Evolutionary conservation across 805 yeast genomes (phyloP).

Genomic region (Suhomyces emberorum): DNA sequence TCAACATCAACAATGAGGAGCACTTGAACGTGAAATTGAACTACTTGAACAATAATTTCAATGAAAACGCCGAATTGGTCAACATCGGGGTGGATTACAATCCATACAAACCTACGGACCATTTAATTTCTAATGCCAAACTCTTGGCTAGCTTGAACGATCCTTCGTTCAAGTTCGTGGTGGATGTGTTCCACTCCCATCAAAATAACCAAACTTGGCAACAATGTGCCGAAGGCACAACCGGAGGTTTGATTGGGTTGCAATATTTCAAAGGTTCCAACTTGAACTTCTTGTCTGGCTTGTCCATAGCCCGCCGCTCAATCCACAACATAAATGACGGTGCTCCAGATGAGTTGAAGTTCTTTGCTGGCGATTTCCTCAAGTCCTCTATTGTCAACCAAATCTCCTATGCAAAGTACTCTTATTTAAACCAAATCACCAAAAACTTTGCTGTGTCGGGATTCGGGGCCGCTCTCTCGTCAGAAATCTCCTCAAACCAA

Average conservation of each 20-base stretch:
- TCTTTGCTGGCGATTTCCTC: conserved; percentile 32
- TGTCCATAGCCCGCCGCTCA: conserved; percentile 58
- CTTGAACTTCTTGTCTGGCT: conserved; percentile 43
- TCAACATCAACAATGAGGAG: conserved; percentile 38
- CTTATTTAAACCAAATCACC: conserved; percentile 19
- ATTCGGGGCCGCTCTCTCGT: conserved; percentile 56
- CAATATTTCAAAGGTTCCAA: conserved; percentile 28
- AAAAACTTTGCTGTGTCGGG: conserved; percentile 45
- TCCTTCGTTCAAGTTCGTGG: conserved; percentile 41
- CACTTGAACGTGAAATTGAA: conserved; percentile 35
- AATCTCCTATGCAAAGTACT: conserved; percentile 20
- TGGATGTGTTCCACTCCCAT: conserved; percentile 32
- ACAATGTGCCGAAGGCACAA: conserved; percentile 52
- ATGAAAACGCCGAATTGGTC: conserved; percentile 55
- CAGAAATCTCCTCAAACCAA: conserved; percentile 45
- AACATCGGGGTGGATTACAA: conserved; percentile 43
- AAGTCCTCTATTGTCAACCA: conserved; percentile 33
- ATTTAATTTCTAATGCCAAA: conserved; percentile 43
- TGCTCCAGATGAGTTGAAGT: conserved; percentile 45
- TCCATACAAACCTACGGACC: conserved; percentile 51
- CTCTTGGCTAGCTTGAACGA: conserved; percentile 44
- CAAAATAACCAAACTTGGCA: conserved; percentile 49
- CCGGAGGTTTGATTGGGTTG: conserved; percentile 52
- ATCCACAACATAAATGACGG: conserved; percentile 48
- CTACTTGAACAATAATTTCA: conserved; percentile 40